phyloP scores from a whole-genome alignment of 179 eudicot genomes.

The Beta macrorhiza region DNA sequence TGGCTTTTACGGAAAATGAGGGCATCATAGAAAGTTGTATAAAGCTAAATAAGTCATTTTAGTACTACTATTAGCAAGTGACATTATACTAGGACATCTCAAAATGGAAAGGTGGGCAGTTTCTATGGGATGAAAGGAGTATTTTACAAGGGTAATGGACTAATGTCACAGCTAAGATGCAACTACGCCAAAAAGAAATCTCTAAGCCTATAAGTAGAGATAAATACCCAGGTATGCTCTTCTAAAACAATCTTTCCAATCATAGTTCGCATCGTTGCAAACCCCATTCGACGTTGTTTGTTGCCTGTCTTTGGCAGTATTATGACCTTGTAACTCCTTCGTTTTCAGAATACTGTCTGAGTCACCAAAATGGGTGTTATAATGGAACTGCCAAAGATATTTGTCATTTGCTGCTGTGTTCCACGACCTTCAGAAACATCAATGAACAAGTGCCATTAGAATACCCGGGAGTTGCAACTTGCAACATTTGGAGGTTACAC shows the following conservation, averaged over 20 bases:
- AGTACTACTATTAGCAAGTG: too few species aligned
- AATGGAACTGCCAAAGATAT: constrained; percentile 57
- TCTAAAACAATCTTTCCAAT: constrained; percentile 61
- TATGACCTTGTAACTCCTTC: constrained; percentile 20
- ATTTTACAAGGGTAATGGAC: too few species aligned
- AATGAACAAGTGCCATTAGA: constrained; percentile 5
- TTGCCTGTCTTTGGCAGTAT: constrained; percentile 20
- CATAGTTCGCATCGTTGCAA: constrained; percentile 14
- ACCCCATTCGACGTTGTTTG: constrained; percentile 19
- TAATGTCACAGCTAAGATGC: not conserved
- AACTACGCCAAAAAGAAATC: not conserved
- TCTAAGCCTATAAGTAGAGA: not conserved
- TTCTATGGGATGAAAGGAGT: not conserved
- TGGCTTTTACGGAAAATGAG: not conserved
- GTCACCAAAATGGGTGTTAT: constrained; percentile 45
- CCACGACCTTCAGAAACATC: constrained; percentile 62
- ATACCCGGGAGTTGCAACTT: not conserved
- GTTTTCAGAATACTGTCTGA: constrained; percentile 16
- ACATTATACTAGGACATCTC: too few species aligned
- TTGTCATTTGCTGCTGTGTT: constrained; percentile 65
- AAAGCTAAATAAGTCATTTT: not conserved
- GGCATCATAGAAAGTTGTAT: not conserved
- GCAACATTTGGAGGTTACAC: not conserved
- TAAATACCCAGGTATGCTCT: constrained; percentile 52
- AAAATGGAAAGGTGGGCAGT: not conserved